A percentile compares a stretch with the other conserved stretches of the same genome.
Conservation (phyloP, 169 alveolate genomes). For the Babesia ovata region DNA sequence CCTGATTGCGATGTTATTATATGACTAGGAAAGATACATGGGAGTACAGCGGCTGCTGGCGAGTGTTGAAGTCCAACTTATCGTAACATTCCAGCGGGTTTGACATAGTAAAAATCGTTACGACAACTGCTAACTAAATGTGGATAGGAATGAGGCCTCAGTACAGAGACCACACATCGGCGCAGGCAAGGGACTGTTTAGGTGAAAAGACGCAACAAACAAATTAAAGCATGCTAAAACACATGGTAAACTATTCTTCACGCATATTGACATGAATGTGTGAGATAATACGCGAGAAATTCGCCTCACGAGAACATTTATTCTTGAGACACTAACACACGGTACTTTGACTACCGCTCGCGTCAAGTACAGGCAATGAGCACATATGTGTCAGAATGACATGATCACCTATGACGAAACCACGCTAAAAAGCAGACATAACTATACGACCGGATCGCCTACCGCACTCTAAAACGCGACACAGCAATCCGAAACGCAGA, state of each 20-base stretch:
- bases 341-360: no score
- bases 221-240: no score
- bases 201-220: no score
- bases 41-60: slow-evolving; percentile 70
- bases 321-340: background rate
- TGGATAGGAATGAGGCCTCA: background rate
- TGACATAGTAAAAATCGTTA: slow-evolving; percentile 38
- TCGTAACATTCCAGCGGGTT: slow-evolving; percentile 76
- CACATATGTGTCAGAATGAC: no score
- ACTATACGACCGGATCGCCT: background rate
- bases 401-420: no score
- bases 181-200: background rate
- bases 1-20: slow-evolving; percentile 1
- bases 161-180: background rate
- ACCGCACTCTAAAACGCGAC: no score
- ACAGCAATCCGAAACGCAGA: no score
- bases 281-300: background rate
- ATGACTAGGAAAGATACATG: slow-evolving; percentile 57
- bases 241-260: no score
- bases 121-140: background rate
- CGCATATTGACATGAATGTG: background rate
- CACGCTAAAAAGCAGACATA: no score
- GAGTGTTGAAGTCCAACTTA: slow-evolving; percentile 73
- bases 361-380: no score
- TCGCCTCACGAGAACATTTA: background rate